These are phyloP conservation scores for Tagetes erecta DNA, from an alignment of 129 eudicot species.

Conservation along the genomic window DNA sequence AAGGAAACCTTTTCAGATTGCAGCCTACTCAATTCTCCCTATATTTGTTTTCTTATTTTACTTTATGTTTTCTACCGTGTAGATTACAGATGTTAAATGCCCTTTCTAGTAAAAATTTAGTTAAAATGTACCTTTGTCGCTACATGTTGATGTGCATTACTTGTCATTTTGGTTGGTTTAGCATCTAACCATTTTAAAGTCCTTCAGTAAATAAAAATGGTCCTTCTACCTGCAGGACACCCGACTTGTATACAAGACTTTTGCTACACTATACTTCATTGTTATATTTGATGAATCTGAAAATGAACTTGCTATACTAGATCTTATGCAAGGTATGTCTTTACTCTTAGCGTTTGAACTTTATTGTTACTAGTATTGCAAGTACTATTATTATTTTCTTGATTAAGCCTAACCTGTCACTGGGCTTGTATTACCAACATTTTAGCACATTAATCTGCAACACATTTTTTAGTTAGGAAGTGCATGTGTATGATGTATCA, in stretches of 20 bases:
- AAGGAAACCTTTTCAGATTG: neutral
- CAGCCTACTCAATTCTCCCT: neutral
- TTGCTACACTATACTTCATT: slow-evolving; percentile 79
- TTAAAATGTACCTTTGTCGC: neutral
- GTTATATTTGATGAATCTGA: slow-evolving; percentile 84
- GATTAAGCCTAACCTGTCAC: neutral
- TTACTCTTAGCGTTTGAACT: neutral
- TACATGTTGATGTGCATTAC: neutral
- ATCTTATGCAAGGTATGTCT: slow-evolving; percentile 87
- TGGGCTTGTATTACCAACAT: neutral
- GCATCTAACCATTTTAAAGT: slow-evolving; percentile 17
- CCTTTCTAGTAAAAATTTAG: neutral
- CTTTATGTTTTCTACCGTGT: neutral
- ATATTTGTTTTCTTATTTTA: neutral
- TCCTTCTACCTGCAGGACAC: slow-evolving; percentile 63
- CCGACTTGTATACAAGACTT: slow-evolving; percentile 85
- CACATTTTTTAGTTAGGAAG: neutral
- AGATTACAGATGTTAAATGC: neutral
- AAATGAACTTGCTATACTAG: slow-evolving; percentile 95
- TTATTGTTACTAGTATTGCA: neutral
- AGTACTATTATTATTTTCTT: neutral
- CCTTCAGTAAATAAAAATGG: neutral
- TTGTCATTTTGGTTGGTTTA: slow-evolving; percentile 7
- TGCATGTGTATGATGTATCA: neutral
- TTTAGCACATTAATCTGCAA: neutral